Conservation (phyloP, 73 alveolate species). For the Paramecium primaurelia region DNA sequence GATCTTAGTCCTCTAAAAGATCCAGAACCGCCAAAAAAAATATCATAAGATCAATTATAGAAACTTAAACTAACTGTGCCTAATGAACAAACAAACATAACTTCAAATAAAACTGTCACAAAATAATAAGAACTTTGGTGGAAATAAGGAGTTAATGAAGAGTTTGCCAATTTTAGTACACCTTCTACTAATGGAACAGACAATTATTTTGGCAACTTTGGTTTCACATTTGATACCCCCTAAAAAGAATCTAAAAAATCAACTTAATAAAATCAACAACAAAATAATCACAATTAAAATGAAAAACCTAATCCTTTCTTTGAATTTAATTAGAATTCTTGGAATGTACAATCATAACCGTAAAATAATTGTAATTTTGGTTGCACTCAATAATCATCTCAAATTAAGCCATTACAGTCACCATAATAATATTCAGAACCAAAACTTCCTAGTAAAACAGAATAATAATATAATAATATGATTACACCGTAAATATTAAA, state of each 20-base stretch:
- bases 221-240: not conserved
- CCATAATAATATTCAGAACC: not conserved
- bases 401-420: not conserved
- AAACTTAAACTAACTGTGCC: not conserved
- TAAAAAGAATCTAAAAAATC: not conserved
- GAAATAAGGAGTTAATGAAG: not conserved
- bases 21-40: not conserved
- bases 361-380: not conserved
- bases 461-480: not conserved
- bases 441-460: not conserved
- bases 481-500: not conserved
- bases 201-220: not conserved
- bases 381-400: not conserved
- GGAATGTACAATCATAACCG: not conserved
- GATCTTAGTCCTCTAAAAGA: slow-evolving; percentile 8
- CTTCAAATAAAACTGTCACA: not conserved
- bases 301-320: not conserved
- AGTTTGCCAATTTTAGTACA: not conserved
- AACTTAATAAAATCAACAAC: not conserved
- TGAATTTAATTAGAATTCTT: not conserved
- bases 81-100: not conserved
- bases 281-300: not conserved
- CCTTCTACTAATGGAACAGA: not conserved
- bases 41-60: not conserved
- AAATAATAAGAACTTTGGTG: not conserved